These are phyloP conservation scores for Manihot esculenta DNA, from an alignment of 441 rosid species.

Conservation along the genomic window DNA sequence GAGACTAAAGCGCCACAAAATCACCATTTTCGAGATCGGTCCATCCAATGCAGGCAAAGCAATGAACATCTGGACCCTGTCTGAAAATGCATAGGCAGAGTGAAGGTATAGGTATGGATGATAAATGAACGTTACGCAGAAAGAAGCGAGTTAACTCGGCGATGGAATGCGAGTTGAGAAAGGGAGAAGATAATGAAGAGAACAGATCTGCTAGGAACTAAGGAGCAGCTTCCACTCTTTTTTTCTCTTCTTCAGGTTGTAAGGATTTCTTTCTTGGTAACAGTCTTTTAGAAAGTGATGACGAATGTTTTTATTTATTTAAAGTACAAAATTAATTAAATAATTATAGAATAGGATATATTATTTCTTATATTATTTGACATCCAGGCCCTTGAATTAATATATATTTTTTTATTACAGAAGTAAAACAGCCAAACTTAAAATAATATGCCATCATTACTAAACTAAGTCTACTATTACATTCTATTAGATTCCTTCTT, in stretches of 20 bases:
- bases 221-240: slow-evolving; percentile 24
- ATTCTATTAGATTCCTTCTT: no score
- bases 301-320: slow-evolving; percentile 5
- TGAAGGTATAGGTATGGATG: neutral
- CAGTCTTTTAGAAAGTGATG: slow-evolving; percentile 28
- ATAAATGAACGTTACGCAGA: neutral
- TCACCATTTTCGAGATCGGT: slow-evolving; percentile 30
- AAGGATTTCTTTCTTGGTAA: slow-evolving; percentile 16
- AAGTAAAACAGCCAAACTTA: no score
- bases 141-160: neutral
- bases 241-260: neutral
- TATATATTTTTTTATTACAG: no score
- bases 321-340: neutral
- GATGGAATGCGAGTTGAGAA: slow-evolving; percentile 20
- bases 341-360: no score
- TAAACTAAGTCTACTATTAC: no score
- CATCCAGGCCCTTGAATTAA: no score
- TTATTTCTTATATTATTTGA: no score
- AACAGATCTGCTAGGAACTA: slow-evolving; percentile 18
- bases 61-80: neutral
- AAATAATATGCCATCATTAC: no score
- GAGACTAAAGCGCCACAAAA: slow-evolving; percentile 22
- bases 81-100: slow-evolving; percentile 7
- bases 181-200: slow-evolving; percentile 8
- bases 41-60: slow-evolving; percentile 29